Conservation (phyloP, 2,329 filamentous ascomycete genomes). For the Stromatinia cepivora region DNA sequence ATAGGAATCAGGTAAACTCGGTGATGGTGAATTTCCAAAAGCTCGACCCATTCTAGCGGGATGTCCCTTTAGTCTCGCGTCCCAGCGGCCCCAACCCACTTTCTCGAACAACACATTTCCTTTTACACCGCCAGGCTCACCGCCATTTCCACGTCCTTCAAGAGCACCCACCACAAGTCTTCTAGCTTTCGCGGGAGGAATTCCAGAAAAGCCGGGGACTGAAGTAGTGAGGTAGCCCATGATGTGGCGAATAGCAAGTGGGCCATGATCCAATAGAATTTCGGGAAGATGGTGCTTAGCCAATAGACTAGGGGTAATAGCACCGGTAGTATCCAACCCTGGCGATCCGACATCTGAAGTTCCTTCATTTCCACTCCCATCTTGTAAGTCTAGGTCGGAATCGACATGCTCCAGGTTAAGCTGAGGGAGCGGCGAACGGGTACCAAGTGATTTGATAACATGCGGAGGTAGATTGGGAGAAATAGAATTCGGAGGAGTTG, state of each 20-base stretch:
- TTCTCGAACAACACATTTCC: conserved; percentile 87
- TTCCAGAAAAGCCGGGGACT: conserved; percentile 87
- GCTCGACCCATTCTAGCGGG: conserved; percentile 46
- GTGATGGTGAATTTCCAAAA: conserved; percentile 46
- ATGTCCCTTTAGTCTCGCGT: conserved; percentile 73
- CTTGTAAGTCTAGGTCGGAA: conserved; percentile 83
- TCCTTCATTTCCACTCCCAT: conserved; percentile 43
- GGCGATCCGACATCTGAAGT: conserved; percentile 35
- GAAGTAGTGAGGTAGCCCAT: conserved; percentile 93
- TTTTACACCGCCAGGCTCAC: conserved; percentile 59
- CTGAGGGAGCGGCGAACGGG: conserved; percentile 41
- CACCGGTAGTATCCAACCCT: conserved; percentile 68
- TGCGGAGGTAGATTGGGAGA: conserved; percentile 84
- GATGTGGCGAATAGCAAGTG: conserved; percentile 90
- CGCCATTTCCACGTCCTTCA: conserved; percentile 68
- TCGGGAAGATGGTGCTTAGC: conserved; percentile 88
- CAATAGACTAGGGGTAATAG: conserved; percentile 81
- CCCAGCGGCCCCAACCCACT: conserved; percentile 96
- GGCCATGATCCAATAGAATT: conserved; percentile 86
- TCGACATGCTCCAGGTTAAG: conserved; percentile 64
- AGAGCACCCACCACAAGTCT: conserved; percentile 89
- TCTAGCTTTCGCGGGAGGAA: conserved; percentile 85
- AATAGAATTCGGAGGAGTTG: conserved; percentile 93
- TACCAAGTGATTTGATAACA: conserved; percentile 65
- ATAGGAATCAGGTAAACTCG: conserved; percentile 47